Conservation (phyloP, 176 grass and related monocot species). For the Triticum dicoccoides region DNA sequence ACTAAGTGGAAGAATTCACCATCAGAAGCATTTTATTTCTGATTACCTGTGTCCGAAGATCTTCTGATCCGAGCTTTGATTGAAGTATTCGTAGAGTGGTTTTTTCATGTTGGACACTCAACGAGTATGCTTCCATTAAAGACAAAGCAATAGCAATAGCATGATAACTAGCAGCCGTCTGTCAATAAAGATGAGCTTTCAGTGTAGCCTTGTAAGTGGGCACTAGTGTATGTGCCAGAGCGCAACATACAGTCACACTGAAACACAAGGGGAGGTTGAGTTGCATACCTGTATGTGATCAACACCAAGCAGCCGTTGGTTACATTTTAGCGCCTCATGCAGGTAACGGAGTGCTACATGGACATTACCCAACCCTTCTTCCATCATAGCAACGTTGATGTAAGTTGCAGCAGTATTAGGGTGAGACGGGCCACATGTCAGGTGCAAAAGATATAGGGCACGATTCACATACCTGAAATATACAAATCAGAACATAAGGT, state of each 20-base stretch:
- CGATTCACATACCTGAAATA: slow-evolving; percentile 90
- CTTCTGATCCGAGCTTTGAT: slow-evolving; percentile 97
- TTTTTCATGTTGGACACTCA: slow-evolving; percentile 99
- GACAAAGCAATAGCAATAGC: slow-evolving; percentile 98
- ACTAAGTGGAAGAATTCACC: not conserved
- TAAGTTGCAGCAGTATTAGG: slow-evolving; percentile 99
- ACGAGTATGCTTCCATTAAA: slow-evolving; percentile 98
- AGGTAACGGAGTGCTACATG: slow-evolving; percentile 95
- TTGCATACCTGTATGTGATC: slow-evolving; percentile 95
- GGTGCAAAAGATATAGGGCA: slow-evolving; percentile 91
- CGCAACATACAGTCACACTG: slow-evolving; percentile 4
- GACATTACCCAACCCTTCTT: slow-evolving; percentile 98
- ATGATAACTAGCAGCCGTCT: slow-evolving; percentile 99
- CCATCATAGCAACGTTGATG: slow-evolving; percentile 99
- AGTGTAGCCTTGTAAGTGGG: not conserved
- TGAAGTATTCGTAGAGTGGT: slow-evolving; percentile 94
- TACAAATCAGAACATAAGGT: slow-evolving; percentile 11
- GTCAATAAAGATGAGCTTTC: slow-evolving; percentile 46
- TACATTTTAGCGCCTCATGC: slow-evolving; percentile 95
- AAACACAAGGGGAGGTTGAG: slow-evolving; percentile 28
- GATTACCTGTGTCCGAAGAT: slow-evolving; percentile 91
- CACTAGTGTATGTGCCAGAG: slow-evolving; percentile 2
- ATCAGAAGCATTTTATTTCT: not conserved
- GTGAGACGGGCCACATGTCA: slow-evolving; percentile 94
- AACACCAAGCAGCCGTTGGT: slow-evolving; percentile 85